These are phyloP conservation scores for Puccinia polysora DNA, from an alignment of 1,284 basidiomycete genomes.

Conservation along the genomic window DNA sequence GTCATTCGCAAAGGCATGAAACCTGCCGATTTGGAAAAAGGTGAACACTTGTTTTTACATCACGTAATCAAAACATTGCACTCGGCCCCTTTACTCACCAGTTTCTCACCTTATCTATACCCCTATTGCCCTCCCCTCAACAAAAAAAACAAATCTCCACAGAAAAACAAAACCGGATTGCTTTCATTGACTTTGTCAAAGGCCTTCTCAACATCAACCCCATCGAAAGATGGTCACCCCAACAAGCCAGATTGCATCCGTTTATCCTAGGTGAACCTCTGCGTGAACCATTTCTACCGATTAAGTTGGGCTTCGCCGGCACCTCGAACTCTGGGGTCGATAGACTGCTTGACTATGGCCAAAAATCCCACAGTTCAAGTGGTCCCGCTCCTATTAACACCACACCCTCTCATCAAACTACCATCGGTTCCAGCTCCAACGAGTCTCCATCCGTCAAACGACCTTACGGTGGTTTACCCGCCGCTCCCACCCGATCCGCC, in stretches of 20 bases:
- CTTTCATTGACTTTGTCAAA: slow-evolving; percentile 96
- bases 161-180: slow-evolving; percentile 88
- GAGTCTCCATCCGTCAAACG: slow-evolving; percentile 62
- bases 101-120: too few species aligned
- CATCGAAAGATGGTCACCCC: slow-evolving; percentile 90
- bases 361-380: slow-evolving; percentile 33
- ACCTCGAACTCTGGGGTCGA: slow-evolving; percentile 49
- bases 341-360: slow-evolving; percentile 6
- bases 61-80: slow-evolving; percentile 9
- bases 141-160: slow-evolving; percentile 16
- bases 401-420: slow-evolving; percentile 43
- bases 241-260: slow-evolving; percentile 89
- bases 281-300: slow-evolving; percentile 57
- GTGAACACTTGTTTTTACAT: slow-evolving; percentile 56
- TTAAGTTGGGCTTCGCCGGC: slow-evolving; percentile 48
- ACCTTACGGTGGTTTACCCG: slow-evolving; percentile 80
- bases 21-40: slow-evolving; percentile 84
- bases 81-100: background rate
- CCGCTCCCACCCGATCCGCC: slow-evolving; percentile 65
- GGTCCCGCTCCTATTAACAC: slow-evolving; percentile 8
- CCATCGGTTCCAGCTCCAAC: slow-evolving; percentile 54
- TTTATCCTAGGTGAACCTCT: slow-evolving; percentile 98
- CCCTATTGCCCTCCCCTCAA: too few species aligned
- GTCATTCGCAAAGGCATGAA: slow-evolving; percentile 74
- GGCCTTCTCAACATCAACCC: slow-evolving; percentile 92